Conservation (phyloP, 768 basidiomycete genomes). For the Serendipita sp. region DNA sequence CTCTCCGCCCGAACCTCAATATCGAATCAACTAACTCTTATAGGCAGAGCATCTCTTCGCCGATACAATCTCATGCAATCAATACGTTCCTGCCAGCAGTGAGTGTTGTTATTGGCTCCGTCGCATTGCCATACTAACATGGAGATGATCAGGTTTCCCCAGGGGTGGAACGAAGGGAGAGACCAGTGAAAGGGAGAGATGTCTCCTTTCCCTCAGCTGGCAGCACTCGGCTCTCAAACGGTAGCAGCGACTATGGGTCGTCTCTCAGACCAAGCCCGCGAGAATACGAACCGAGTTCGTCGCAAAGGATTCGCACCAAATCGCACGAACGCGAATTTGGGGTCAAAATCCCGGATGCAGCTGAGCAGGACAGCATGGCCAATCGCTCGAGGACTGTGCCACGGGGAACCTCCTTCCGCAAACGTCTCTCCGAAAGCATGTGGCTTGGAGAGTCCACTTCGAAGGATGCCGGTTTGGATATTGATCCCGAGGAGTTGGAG, state of each 20-base stretch:
- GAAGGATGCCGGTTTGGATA: background rate
- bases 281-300: background rate
- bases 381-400: background rate
- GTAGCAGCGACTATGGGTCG: too few relatives aligned
- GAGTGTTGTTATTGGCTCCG: background rate
- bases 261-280: background rate
- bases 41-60: background rate
- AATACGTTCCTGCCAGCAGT: background rate
- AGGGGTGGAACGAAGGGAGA: background rate
- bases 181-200: background rate
- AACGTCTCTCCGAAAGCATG: background rate
- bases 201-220: background rate
- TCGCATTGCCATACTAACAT: background rate
- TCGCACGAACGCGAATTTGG: background rate
- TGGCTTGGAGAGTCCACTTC: background rate
- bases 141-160: background rate
- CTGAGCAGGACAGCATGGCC: background rate
- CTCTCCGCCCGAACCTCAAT: background rate
- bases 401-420: background rate
- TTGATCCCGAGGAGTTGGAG: conserved; percentile 2
- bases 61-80: background rate
- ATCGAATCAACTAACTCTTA: background rate
- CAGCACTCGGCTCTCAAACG: background rate
- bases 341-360: background rate
- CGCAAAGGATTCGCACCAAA: background rate